Conservation (phyloP, 2,329 filamentous ascomycete species). For the Lithohypha guttulata region DNA sequence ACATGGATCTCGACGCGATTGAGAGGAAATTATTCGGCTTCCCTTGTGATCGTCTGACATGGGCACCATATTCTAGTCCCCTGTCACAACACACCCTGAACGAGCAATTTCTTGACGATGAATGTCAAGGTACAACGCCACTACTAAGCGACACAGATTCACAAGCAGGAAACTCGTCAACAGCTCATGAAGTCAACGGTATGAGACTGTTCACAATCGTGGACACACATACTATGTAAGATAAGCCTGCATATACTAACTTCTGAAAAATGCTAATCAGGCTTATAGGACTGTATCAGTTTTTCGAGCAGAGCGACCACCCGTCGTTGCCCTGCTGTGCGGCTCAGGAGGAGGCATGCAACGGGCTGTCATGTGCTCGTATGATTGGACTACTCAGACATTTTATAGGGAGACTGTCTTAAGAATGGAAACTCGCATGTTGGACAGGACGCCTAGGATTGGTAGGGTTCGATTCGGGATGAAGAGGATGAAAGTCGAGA, state of each 20-base stretch:
- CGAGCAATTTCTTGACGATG: conserved; percentile 15
- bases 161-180: conserved; percentile 1
- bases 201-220: conserved; percentile 30
- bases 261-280: not conserved
- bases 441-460: conserved; percentile 29
- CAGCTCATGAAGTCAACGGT: conserved; percentile 15
- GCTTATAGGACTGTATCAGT: conserved; percentile 25
- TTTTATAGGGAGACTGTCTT: conserved; percentile 37
- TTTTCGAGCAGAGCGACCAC: conserved; percentile 31
- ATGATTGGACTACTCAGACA: conserved; percentile 34
- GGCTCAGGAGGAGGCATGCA: conserved; percentile 38
- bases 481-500: conserved; percentile 1
- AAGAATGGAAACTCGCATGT: conserved; percentile 30
- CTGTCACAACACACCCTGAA: conserved; percentile 27
- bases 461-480: conserved; percentile 25
- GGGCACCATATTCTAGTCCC: conserved; percentile 26
- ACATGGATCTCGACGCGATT: conserved; percentile 30
- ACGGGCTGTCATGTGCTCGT: conserved; percentile 36
- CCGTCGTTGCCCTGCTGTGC: conserved; percentile 34
- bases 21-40: conserved; percentile 32
- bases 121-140: conserved; percentile 27
- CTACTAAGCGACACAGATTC: conserved; percentile 20
- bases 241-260: not conserved
- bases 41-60: conserved; percentile 27
- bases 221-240: conserved; percentile 35